Percentiles rank a stretch among this genome's conserved stretches.
phyloP scores from a whole-genome alignment of 495 filamentous ascomycete genomes.

The Mytilinidion resinicola region DNA sequence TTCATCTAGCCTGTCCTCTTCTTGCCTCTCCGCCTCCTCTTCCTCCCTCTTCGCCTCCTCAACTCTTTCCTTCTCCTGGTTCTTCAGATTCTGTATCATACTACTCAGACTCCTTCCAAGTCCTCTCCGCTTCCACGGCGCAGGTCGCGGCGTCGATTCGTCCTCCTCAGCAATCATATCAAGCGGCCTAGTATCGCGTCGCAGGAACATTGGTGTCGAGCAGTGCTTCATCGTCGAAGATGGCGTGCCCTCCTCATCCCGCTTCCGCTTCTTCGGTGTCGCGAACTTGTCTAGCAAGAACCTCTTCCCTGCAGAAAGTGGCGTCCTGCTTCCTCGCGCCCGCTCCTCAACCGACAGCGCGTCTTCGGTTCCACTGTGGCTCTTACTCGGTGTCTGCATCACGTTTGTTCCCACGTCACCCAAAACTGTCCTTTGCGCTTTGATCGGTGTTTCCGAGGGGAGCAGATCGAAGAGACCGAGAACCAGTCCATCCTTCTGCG shows the following conservation, averaged over 20 bases:
- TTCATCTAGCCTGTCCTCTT: constrained; percentile 52
- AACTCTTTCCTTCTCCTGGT: constrained; percentile 62
- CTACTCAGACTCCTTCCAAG: constrained; percentile 68
- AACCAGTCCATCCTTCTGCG: constrained; percentile 79
- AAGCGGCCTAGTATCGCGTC: constrained; percentile 45
- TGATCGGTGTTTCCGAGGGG: constrained; percentile 37
- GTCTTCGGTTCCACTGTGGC: constrained; percentile 8
- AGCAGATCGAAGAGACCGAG: constrained; percentile 90
- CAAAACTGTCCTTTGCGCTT: constrained; percentile 17
- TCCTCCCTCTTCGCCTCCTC: constrained; percentile 5
- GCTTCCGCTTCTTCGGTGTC: constrained; percentile 47
- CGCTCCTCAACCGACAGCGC: constrained; percentile 14
- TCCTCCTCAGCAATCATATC: constrained; percentile 45
- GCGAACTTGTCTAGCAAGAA: constrained; percentile 57
- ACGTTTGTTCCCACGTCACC: constrained; percentile 21
- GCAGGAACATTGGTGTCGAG: constrained; percentile 70
- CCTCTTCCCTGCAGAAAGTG: constrained; percentile 56
- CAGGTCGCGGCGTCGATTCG: constrained; percentile 13
- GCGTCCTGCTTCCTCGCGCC: constrained; percentile 50
- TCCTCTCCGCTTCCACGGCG: constrained; percentile 51
- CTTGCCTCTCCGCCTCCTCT: constrained; percentile 19
- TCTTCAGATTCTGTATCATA: constrained; percentile 68
- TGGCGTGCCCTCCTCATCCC: constrained; percentile 38
- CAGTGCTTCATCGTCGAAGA: constrained; percentile 48
- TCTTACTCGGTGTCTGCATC: constrained; percentile 30